Evolutionary conservation across 1,284 basidiomycete species (phyloP).

Genomic region (Naganishia albida): DNA sequence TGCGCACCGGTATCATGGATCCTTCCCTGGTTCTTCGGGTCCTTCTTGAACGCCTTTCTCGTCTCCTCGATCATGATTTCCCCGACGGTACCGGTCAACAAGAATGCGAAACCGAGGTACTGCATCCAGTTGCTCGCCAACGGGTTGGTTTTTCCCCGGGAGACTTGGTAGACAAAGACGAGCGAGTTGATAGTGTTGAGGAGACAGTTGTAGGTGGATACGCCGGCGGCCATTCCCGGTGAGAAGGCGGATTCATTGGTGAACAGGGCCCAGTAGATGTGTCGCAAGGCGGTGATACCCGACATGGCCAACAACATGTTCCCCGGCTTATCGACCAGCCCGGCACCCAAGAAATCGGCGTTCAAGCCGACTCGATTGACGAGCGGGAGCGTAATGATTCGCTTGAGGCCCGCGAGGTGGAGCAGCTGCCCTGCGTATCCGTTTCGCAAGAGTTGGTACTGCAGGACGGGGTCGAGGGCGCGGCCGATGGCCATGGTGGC

Average conservation of each 20-base stretch:
- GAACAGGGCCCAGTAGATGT: constrained; percentile 34
- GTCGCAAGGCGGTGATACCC: constrained; percentile 30
- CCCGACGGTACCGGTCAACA: constrained; percentile 27
- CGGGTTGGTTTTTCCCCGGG: constrained; percentile 28
- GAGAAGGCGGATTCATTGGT: constrained; percentile 21
- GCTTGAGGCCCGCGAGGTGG: constrained; percentile 29
- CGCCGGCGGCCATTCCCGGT: constrained; percentile 11
- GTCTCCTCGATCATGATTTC: constrained; percentile 30
- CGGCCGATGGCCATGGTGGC: constrained; percentile 30
- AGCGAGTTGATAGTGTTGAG: constrained; percentile 33
- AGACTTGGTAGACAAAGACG: constrained; percentile 33
- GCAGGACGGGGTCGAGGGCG: constrained; percentile 29
- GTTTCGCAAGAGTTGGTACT: constrained; percentile 29
- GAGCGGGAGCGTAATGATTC: constrained; percentile 31
- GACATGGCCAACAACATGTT: constrained; percentile 32
- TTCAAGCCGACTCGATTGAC: constrained; percentile 32
- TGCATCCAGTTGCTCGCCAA: constrained; percentile 34
- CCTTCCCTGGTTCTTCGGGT: constrained; percentile 28
- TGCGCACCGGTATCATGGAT: constrained; percentile 32
- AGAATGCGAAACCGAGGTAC: constrained; percentile 29
- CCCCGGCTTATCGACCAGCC: constrained; percentile 32
- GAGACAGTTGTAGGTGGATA: constrained; percentile 29
- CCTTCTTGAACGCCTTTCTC: constrained; percentile 33
- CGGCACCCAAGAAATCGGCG: constrained; percentile 25
- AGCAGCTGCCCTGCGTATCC: constrained; percentile 31